Percentiles rank a stretch among this genome's conserved stretches.
phyloP scores from a whole-genome alignment of 1,284 basidiomycete genomes.

The Malassezia equina region DNA sequence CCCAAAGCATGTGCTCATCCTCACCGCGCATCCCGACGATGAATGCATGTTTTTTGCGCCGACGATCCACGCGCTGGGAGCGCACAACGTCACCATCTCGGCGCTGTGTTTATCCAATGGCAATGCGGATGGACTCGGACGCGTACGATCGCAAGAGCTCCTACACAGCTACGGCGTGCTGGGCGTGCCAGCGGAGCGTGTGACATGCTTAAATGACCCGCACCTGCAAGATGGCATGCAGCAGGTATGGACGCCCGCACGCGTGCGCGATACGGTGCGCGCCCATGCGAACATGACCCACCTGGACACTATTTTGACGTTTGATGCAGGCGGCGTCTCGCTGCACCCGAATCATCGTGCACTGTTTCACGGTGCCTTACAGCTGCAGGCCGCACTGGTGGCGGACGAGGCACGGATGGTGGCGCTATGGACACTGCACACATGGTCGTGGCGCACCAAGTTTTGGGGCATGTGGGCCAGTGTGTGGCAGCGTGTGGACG shows the following conservation, averaged over 20 bases:
- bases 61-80: conserved; percentile 57
- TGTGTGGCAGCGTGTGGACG: neutral
- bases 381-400: neutral
- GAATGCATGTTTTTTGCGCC: conserved; percentile 87
- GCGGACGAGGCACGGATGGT: neutral
- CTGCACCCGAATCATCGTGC: conserved; percentile 81
- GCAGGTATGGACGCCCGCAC: conserved; percentile 57
- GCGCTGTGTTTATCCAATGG: conserved; percentile 51
- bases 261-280: conserved; percentile 55
- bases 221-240: conserved; percentile 67
- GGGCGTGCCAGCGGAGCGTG: conserved; percentile 56
- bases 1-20: conserved; percentile 51
- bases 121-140: conserved; percentile 71
- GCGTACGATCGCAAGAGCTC: conserved; percentile 59
- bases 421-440: conserved; percentile 1
- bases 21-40: conserved; percentile 84
- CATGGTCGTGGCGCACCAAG: conserved; percentile 5
- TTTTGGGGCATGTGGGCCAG: neutral
- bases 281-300: neutral
- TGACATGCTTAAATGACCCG: conserved; percentile 64
- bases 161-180: conserved; percentile 52
- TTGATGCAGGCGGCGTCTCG: conserved; percentile 72
- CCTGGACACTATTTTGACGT: conserved; percentile 63
- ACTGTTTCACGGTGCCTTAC: conserved; percentile 52
- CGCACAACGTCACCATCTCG: conserved; percentile 42